Evolutionary conservation across 345 rosid species (phyloP).

Genomic region (Salix exigua): DNA sequence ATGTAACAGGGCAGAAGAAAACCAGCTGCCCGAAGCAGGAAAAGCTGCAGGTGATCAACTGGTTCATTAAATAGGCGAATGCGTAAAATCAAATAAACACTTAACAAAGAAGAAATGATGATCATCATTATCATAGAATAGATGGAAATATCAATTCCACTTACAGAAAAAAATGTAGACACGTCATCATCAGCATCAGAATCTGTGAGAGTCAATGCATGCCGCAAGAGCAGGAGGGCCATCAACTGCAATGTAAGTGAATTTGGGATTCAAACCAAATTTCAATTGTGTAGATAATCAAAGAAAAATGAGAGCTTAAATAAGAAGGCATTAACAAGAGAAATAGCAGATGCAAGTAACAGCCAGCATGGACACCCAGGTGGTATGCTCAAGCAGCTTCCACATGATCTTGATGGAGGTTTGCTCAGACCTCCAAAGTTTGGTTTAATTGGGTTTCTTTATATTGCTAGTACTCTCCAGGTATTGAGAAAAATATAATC

Average conservation of each 20-base stretch:
- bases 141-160: slow-evolving; percentile 18
- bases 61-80: slow-evolving; percentile 2
- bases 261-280: slow-evolving; percentile 5
- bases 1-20: slow-evolving; percentile 94
- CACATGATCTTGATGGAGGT: neutral
- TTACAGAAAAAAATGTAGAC: slow-evolving; percentile 71
- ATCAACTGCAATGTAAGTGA: slow-evolving; percentile 47
- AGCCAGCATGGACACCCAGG: neutral
- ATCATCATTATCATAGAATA: neutral
- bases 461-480: neutral
- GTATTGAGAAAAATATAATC: neutral
- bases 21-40: slow-evolving; percentile 70
- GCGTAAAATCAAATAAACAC: neutral
- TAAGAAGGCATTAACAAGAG: slow-evolving; percentile 1
- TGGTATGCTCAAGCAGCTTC: neutral
- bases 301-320: neutral
- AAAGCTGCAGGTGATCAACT: slow-evolving; percentile 50
- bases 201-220: slow-evolving; percentile 65
- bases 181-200: slow-evolving; percentile 63
- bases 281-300: neutral
- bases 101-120: neutral
- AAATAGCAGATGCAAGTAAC: neutral
- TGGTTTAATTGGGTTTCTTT: neutral
- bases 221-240: slow-evolving; percentile 79
- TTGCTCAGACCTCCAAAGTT: neutral